Percentiles rank a stretch among this genome's conserved stretches.
phyloP scores from a whole-genome alignment of 768 basidiomycete genomes.

The Tylopilus sp. region DNA sequence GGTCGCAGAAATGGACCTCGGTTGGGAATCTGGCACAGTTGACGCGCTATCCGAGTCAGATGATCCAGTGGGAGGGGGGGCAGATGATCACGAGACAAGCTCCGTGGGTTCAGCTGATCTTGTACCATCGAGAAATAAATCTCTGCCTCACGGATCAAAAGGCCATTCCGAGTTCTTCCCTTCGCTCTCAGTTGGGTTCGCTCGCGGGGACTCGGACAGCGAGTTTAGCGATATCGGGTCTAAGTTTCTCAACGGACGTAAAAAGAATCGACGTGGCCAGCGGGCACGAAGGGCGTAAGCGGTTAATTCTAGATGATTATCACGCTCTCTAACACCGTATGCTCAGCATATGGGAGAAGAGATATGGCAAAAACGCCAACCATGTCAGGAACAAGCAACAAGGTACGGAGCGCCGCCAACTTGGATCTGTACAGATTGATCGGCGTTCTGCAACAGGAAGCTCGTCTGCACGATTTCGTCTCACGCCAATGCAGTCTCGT shows the following conservation, averaged over 20 bases:
- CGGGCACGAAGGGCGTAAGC: conserved; percentile 92
- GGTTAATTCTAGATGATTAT: neutral
- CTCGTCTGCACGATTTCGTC: neutral
- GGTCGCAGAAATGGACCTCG: conserved; percentile 19
- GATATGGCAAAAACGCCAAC: conserved; percentile 87
- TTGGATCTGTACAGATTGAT: conserved; percentile 12
- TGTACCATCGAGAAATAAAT: conserved; percentile 15
- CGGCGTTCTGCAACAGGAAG: conserved; percentile 17
- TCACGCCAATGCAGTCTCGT: neutral
- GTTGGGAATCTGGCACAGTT: conserved; percentile 44
- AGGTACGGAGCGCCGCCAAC: conserved; percentile 14
- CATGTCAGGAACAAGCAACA: conserved; percentile 68
- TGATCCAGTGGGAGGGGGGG: conserved; percentile 38
- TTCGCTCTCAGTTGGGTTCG: conserved; percentile 82
- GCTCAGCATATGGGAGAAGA: conserved; percentile 95
- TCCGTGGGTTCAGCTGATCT: conserved; percentile 15
- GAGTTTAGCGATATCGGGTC: conserved; percentile 70
- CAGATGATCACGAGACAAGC: conserved; percentile 26
- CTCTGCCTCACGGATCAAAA: conserved; percentile 20
- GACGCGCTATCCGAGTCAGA: conserved; percentile 23
- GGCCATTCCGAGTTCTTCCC: conserved; percentile 73
- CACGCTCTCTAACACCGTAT: conserved; percentile 2
- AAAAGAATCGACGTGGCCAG: conserved; percentile 92
- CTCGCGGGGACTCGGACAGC: conserved; percentile 73
- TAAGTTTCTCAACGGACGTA: conserved; percentile 47